Evolutionary conservation across 805 yeast genomes (phyloP).

Genomic region (Debaryomyces castellii): DNA sequence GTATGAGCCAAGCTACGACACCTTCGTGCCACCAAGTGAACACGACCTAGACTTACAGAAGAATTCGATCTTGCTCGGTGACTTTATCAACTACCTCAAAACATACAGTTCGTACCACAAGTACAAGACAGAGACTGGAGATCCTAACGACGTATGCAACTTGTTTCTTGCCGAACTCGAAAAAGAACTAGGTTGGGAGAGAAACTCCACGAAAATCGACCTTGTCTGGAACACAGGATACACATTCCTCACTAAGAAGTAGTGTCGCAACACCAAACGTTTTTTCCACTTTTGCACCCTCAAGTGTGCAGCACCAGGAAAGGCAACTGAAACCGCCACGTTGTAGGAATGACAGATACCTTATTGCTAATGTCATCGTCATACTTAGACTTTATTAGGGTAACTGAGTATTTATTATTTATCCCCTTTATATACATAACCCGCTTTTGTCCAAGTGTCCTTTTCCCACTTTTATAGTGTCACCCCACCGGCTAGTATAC

Average conservation of each 20-base stretch:
- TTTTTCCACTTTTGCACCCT: no score
- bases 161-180: slow-evolving; percentile 36
- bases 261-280: neutral
- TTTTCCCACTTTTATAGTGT: no score
- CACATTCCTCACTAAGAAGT: slow-evolving; percentile 42
- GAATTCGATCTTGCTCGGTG: slow-evolving; percentile 41
- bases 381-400: no score
- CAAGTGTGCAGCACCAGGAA: no score
- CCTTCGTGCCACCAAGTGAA: slow-evolving; percentile 12
- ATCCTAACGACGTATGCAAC: slow-evolving; percentile 32
- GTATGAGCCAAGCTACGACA: slow-evolving; percentile 19
- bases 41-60: slow-evolving; percentile 32
- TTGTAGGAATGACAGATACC: no score
- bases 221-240: slow-evolving; percentile 53
- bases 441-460: no score
- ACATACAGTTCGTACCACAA: slow-evolving; percentile 73
- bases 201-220: slow-evolving; percentile 37
- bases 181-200: slow-evolving; percentile 45
- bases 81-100: slow-evolving; percentile 51
- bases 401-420: no score
- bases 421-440: no score
- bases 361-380: no score
- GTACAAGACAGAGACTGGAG: slow-evolving; percentile 44
- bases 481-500: no score
- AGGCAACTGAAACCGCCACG: no score